These are phyloP conservation scores for Orbilia blumenaviensis DNA, from an alignment of 2,329 filamentous ascomycete species.

Conservation along the genomic window DNA sequence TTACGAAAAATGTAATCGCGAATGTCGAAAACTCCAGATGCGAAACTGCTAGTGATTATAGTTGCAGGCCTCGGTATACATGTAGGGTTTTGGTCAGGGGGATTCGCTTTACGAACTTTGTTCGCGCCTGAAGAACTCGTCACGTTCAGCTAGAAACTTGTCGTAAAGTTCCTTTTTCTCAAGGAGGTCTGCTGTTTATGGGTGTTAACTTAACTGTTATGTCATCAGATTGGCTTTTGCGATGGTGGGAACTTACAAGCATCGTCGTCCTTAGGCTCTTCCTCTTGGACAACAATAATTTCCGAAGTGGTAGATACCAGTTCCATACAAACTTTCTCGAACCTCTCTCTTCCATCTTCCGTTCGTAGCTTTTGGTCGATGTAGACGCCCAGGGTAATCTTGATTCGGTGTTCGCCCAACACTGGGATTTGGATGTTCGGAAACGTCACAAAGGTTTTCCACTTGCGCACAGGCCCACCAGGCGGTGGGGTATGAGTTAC, in stretches of 20 bases:
- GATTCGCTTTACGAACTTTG: slow-evolving; percentile 37
- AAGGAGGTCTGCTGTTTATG: slow-evolving; percentile 20
- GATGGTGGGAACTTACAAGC: not conserved
- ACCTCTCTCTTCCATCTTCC: slow-evolving; percentile 33
- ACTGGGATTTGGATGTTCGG: slow-evolving; percentile 47
- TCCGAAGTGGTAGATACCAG: slow-evolving; percentile 41
- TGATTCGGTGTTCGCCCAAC: slow-evolving; percentile 29
- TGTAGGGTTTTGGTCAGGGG: not conserved
- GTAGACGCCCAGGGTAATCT: slow-evolving; percentile 36
- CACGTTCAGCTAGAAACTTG: slow-evolving; percentile 33
- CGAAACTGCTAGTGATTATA: not conserved
- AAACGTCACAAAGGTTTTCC: slow-evolving; percentile 50
- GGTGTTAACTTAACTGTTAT: too few species aligned
- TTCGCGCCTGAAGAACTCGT: slow-evolving; percentile 48
- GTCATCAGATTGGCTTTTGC: not conserved
- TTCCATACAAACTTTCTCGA: slow-evolving; percentile 28
- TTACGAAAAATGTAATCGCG: not conserved
- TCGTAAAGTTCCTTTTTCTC: slow-evolving; percentile 50
- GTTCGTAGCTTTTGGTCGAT: slow-evolving; percentile 42
- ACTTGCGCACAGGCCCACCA: slow-evolving; percentile 41
- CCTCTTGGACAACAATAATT: slow-evolving; percentile 40
- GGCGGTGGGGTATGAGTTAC: slow-evolving; percentile 46
- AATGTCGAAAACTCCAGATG: too few species aligned
- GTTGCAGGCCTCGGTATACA: not conserved
- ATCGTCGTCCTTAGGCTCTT: slow-evolving; percentile 46